Conservation (phyloP, 805 yeast genomes). For the Candida pini region DNA sequence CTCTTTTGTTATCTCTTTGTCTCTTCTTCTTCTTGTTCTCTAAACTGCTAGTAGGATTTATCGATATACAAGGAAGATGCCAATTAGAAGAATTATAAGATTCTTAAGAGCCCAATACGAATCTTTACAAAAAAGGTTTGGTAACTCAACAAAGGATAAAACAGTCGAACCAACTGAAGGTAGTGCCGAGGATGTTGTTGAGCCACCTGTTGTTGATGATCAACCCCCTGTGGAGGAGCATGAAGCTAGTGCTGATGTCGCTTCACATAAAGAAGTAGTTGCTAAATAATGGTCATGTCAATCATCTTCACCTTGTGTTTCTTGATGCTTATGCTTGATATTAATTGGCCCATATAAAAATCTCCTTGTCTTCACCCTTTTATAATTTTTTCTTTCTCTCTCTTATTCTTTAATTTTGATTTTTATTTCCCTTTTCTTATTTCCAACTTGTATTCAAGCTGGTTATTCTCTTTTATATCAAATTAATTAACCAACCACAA, state of each 20-base stretch:
- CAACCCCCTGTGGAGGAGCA: constrained; percentile 9
- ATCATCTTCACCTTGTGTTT: not conserved
- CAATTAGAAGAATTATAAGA: constrained; percentile 29
- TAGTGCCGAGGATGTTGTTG: too few relatives aligned
- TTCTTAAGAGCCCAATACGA: constrained; percentile 28
- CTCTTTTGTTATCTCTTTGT: not conserved
- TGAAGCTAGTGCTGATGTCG: constrained; percentile 14
- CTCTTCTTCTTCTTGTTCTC: constrained; percentile 1
- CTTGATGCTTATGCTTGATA: too few relatives aligned
- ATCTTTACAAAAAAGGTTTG: constrained; percentile 25
- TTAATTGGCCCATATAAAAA: too few relatives aligned
- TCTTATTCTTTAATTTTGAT: too few relatives aligned
- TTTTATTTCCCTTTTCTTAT: not conserved
- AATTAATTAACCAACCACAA: too few relatives aligned
- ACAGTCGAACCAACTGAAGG: too few relatives aligned
- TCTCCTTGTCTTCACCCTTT: too few relatives aligned
- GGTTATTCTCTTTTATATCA: not conserved
- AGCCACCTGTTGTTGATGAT: constrained; percentile 11
- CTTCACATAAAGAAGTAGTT: constrained; percentile 12
- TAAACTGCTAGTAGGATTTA: not conserved
- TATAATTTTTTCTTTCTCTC: too few relatives aligned
- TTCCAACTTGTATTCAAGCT: too few relatives aligned
- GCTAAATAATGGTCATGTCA: constrained; percentile 1
- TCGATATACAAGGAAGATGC: constrained; percentile 19
- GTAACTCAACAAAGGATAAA: constrained; percentile 12